Conservation (phyloP, 192 early-diverging fungal genomes). For the Pilaira anomala region DNA sequence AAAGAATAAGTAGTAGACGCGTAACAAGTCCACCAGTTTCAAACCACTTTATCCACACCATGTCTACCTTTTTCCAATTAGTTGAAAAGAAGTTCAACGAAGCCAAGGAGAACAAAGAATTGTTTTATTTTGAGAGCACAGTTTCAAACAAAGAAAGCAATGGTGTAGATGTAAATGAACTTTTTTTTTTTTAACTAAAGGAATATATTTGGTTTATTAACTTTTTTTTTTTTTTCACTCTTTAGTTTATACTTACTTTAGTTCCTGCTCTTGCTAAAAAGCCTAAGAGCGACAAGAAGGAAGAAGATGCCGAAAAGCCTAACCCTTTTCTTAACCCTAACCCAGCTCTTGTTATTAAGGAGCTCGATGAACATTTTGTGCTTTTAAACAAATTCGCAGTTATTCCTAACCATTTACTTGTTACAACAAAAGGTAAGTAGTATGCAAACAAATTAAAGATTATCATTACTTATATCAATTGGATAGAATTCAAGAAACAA, state of each 20-base stretch:
- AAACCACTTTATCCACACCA: neutral
- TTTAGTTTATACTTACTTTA: slow-evolving; percentile 44
- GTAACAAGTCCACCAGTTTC: too few species aligned
- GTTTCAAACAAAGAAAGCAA: neutral
- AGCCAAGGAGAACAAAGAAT: slow-evolving; percentile 5
- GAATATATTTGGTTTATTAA: neutral
- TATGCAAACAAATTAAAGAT: neutral
- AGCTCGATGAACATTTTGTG: slow-evolving; percentile 39
- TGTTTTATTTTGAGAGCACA: slow-evolving; percentile 17
- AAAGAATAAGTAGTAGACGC: too few species aligned
- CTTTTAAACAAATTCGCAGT: slow-evolving; percentile 59
- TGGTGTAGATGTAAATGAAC: slow-evolving; percentile 15
- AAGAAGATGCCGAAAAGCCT: slow-evolving; percentile 19
- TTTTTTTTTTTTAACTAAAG: too few species aligned
- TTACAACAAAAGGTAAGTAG: slow-evolving; percentile 54
- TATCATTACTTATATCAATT: too few species aligned
- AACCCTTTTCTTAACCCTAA: slow-evolving; percentile 50
- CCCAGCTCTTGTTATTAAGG: slow-evolving; percentile 45
- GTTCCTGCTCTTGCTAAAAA: slow-evolving; percentile 44
- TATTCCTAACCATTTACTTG: slow-evolving; percentile 48
- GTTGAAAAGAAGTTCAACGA: slow-evolving; percentile 5
- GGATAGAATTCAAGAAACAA: slow-evolving; percentile 53
- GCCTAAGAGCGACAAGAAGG: slow-evolving; percentile 18
- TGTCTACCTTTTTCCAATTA: slow-evolving; percentile 6
- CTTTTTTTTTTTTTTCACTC: neutral